Base-by-base conservation (phyloP, 345 rosid genomes). In the Hibiscus trionum region DNA sequence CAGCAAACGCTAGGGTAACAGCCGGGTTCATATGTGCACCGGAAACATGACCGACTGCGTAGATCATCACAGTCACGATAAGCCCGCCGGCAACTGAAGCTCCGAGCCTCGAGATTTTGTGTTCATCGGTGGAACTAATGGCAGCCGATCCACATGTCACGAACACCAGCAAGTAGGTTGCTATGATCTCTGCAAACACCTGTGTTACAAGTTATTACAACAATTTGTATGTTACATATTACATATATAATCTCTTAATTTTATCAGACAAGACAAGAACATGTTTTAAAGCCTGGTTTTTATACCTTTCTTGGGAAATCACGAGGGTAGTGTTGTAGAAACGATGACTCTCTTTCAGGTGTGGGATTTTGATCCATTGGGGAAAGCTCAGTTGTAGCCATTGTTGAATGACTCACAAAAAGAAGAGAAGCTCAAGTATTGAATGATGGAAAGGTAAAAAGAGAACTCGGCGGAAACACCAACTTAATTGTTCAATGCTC, bases 11-110 rank as follows among this genome's bases (percentile, higher is more conserved):
- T 7, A 81, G 33, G 17, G 88, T 89, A 72, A 89, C 90, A 0
- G 95, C 90, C 2, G 95, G 95, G 75, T 89, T 89, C 86, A 89
- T 87, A 76, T 87, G 95, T 11, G 88, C 91, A 42, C 95, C 95
- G 1, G 91, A 89, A 79, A 89, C 72, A 70, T 89, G 95, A 3
- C 95, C 95, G 4, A 84, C 88, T 4, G 90, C 87, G 26, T 87
- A 89, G 57, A 86, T 86, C 91, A 89, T 86, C 17, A 86, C 95
- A 0, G 90, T 87, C 17, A 89, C 87, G 11, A 87, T 80, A 39
- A 89, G 86, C 14, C 91, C 91, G 2, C 95, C 93, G 0, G 87
- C 86, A 5, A 86, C 49, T 0, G 88, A 88, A 14, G 93, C 88
- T 42, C 84, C 90, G 1, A 88, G 77, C 55, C 81, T 78, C 21